Conservation (phyloP, 208 protist species). For the Leishmania martiniquensis region DNA sequence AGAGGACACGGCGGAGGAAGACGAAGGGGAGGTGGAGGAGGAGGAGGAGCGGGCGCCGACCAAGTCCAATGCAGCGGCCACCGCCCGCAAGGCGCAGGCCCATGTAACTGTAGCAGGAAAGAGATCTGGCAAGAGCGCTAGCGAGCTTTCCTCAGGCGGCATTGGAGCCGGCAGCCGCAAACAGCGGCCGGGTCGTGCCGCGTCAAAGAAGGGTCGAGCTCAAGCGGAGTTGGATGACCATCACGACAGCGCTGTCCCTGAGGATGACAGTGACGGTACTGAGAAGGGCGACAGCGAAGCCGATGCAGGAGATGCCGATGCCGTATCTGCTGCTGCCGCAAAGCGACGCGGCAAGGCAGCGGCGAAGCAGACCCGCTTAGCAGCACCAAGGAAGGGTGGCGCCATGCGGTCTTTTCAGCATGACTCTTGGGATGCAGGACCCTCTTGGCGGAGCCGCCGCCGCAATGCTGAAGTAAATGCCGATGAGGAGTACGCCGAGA, state of each 20-base stretch:
- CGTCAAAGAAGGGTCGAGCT: constrained; percentile 1
- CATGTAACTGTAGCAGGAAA: background rate
- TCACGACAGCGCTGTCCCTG: background rate
- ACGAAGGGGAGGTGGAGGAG: constrained; percentile 16
- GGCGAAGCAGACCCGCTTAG: background rate
- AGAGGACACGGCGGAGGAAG: constrained; percentile 10
- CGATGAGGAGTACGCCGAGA: constrained; percentile 14
- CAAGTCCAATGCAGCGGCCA: background rate
- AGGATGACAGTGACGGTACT: background rate
- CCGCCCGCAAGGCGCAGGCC: constrained; percentile 10
- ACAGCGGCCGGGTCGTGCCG: background rate
- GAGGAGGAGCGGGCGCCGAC: constrained; percentile 10
- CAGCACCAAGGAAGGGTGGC: constrained; percentile 14
- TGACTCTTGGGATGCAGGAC: constrained; percentile 51
- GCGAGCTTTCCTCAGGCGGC: background rate
- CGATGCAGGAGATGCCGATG: background rate
- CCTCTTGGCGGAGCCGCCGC: constrained; percentile 10
- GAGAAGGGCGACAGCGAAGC: background rate
- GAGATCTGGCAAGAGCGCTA: constrained; percentile 1
- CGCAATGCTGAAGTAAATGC: constrained; percentile 21
- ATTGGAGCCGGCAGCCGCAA: constrained; percentile 6
- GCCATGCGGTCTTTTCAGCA: constrained; percentile 45
- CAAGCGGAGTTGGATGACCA: constrained; percentile 11
- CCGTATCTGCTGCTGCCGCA: background rate
- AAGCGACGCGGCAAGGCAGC: constrained; percentile 4